Percentiles rank a stretch among this genome's conserved stretches.
These are phyloP conservation scores for Hypomontagnella submonticulosa DNA, from an alignment of 495 filamentous ascomycete genomes.

Conservation along the genomic window DNA sequence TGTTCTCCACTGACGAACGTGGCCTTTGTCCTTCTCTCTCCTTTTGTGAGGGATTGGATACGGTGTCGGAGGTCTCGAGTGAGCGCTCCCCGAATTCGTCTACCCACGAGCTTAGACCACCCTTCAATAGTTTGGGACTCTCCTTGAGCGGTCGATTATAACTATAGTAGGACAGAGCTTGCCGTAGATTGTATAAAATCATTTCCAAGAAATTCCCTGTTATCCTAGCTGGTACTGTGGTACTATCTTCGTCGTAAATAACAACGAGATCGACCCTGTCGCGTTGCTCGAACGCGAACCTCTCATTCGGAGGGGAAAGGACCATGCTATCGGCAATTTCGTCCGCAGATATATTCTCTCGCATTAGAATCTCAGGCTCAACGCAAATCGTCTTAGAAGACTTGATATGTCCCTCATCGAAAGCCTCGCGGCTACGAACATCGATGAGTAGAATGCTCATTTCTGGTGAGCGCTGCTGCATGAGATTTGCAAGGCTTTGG, in stretches of 20 bases:
- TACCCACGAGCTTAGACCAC: constrained; percentile 88
- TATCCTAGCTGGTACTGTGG: constrained; percentile 58
- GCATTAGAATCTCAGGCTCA: constrained; percentile 79
- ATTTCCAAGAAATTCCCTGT: constrained; percentile 57
- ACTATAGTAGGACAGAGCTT: constrained; percentile 84
- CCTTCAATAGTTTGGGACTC: constrained; percentile 79
- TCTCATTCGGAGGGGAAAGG: constrained; percentile 78
- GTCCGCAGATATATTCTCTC: constrained; percentile 83
- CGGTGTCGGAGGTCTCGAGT: constrained; percentile 56
- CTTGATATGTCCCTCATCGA: constrained; percentile 88
- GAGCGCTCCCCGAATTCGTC: constrained; percentile 77
- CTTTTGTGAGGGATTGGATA: constrained; percentile 38
- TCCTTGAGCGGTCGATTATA: constrained; percentile 74
- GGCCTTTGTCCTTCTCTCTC: constrained; percentile 25
- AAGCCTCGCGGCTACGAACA: constrained; percentile 82
- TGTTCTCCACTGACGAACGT: constrained; percentile 26
- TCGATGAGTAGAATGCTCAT: constrained; percentile 83
- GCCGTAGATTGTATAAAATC: constrained; percentile 74
- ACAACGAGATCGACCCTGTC: constrained; percentile 87
- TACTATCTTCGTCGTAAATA: constrained; percentile 82
- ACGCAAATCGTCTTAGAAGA: constrained; percentile 85
- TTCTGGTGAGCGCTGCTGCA: constrained; percentile 58
- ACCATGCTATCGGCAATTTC: constrained; percentile 85
- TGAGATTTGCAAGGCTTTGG: constrained; percentile 71
- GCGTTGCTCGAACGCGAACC: constrained; percentile 75